phyloP scores from a whole-genome alignment of 2,329 filamentous ascomycete genomes.

The Neopestalotiopsis sp. region DNA sequence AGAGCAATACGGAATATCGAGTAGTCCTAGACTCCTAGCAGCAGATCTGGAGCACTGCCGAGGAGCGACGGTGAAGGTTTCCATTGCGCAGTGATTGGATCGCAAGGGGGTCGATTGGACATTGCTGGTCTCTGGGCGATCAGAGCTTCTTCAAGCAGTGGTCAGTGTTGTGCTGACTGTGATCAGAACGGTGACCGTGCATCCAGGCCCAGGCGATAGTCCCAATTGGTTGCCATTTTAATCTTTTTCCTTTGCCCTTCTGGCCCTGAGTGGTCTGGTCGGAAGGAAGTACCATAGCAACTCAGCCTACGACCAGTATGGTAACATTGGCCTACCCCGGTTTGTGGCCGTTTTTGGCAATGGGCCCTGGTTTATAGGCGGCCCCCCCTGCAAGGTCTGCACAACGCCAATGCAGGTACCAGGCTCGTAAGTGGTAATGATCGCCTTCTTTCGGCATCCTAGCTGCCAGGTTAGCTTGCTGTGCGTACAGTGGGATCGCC shows the following conservation, averaged over 20 bases:
- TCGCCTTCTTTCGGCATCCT: constrained; percentile 11
- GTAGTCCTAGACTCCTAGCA: not conserved
- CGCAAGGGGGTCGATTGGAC: not conserved
- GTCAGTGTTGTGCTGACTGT: constrained; percentile 2
- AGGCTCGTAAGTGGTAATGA: constrained; percentile 6
- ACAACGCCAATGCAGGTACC: constrained; percentile 18
- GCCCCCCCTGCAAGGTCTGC: not conserved
- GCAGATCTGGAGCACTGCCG: not conserved
- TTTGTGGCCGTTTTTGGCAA: constrained; percentile 12
- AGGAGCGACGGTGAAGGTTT: not conserved
- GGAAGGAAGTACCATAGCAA: not conserved
- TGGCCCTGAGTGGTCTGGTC: not conserved
- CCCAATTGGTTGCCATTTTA: not conserved
- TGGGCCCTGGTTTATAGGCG: not conserved
- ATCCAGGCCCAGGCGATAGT: not conserved
- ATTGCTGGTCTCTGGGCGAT: not conserved
- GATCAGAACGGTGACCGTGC: not conserved
- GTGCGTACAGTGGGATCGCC: constrained; percentile 10
- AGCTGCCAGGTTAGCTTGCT: not conserved
- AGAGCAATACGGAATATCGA: not conserved
- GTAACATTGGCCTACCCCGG: constrained; percentile 3
- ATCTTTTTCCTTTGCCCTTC: not conserved
- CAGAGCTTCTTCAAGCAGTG: constrained; percentile 1
- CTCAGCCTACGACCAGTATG: constrained; percentile 1
- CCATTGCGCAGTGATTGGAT: not conserved